phyloP scores from a whole-genome alignment of 2,329 filamentous ascomycete genomes.

The Sporothrix sp. region DNA sequence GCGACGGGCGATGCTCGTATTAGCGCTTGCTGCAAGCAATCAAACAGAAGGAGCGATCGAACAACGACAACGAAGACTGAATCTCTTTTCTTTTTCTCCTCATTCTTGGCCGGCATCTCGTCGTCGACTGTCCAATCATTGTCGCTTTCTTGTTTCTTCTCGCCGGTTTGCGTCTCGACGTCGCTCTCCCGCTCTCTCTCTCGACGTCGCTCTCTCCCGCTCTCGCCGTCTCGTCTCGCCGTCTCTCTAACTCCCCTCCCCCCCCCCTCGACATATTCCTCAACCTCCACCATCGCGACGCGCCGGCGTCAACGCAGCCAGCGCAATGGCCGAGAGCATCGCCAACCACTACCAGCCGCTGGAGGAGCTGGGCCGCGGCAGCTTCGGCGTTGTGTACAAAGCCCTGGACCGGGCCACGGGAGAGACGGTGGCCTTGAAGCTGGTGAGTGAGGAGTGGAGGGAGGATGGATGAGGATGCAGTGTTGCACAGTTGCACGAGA shows the following conservation, averaged over 20 bases:
- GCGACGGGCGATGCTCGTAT: not conserved
- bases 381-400: constrained; percentile 95
- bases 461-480: too few species aligned
- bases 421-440: constrained; percentile 92
- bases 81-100: not conserved
- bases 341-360: constrained; percentile 87
- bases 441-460: too few species aligned
- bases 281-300: too few species aligned
- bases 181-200: constrained; percentile 4
- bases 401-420: constrained; percentile 85
- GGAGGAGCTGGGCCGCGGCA: constrained; percentile 91
- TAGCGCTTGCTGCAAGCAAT: constrained; percentile 10
- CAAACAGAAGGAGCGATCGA: constrained; percentile 2
- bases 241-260: too few species aligned
- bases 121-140: too few species aligned
- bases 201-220: constrained; percentile 11
- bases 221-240: too few species aligned
- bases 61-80: not conserved
- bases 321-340: constrained; percentile 50
- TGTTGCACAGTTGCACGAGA: too few species aligned
- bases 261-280: too few species aligned
- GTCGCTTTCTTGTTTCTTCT: not conserved
- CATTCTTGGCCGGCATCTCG: too few species aligned
- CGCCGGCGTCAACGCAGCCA: too few species aligned
- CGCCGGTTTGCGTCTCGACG: not conserved